These are phyloP conservation scores for Leptomonas seymouri DNA, from an alignment of 208 protist genomes.

Conservation along the genomic window DNA sequence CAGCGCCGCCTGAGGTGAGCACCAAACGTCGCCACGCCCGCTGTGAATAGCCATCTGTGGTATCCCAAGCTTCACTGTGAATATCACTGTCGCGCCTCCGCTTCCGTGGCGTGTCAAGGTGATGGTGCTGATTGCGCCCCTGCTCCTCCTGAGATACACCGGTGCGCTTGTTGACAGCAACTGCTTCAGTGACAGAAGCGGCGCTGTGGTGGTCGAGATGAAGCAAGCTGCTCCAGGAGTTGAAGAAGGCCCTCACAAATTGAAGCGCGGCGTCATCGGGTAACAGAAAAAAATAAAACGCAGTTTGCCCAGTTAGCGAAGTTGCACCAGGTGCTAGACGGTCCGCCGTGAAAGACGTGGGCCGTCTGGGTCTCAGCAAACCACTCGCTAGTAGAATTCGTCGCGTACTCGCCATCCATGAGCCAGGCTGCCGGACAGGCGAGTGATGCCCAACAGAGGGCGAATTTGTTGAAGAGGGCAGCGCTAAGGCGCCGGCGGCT, in stretches of 20 bases:
- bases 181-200: background rate
- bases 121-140: background rate
- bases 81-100: conserved; percentile 2
- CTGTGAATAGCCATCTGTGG: conserved; percentile 26
- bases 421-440: background rate
- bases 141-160: background rate
- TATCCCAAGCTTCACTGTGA: conserved; percentile 5
- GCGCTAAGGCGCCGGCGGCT: background rate
- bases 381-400: background rate
- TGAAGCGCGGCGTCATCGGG: conserved; percentile 20
- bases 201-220: background rate
- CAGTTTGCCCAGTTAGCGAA: background rate
- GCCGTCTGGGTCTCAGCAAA: background rate
- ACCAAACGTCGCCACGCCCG: conserved; percentile 29
- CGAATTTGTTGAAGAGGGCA: background rate
- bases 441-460: background rate
- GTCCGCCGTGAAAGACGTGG: background rate
- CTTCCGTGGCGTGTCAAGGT: conserved; percentile 8
- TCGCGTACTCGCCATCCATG: conserved; percentile 22
- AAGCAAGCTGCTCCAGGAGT: background rate
- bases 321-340: background rate
- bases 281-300: conserved; percentile 21
- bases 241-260: conserved; percentile 2
- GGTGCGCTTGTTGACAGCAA: background rate
- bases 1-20: conserved; percentile 16